Evolutionary conservation across 228 moss, liverwort and hornwort genomes (phyloP), one percentile per base, ranked within the genome.

Genomic region (Sphagnum fallax): DNA sequence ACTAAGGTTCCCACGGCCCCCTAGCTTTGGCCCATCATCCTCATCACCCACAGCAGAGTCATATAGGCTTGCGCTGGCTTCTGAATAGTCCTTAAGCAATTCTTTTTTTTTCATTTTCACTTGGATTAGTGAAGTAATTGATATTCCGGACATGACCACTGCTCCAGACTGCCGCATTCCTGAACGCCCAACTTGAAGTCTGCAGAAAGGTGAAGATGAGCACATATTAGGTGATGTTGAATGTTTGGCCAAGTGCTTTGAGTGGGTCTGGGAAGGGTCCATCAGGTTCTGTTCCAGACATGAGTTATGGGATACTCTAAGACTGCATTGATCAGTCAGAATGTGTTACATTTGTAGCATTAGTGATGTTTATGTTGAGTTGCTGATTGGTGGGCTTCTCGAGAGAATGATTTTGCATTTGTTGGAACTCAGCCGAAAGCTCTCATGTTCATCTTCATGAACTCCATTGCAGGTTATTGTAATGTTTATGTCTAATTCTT

Each of bases 121-220:
- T 64, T 6, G 79, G 75, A 6, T 78, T 81, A 32, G 82, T 73
- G 10, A 88, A 84, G 52, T 88, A 88, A 51, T 88, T 84, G 50
- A 88, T 82, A 63, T 88, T 88, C 69, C 84, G 70, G 6, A 88
- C 32, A 32, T 88, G n/a, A 88, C 82, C 2, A 88, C 88, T 78
- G 84, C 58, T 47, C 84, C 84, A 11, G 88, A 82, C 7, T 84
- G 88, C 78, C 88, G 78, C 48, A 65, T 73, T 4, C 84, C 80
- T 49, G 81, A 81, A n/a, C 83, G 77, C 64, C 86, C 86, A 15
- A 86, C 75, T 61, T 80, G 84, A 6, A 88, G 68, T 76, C 77
- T 88, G 15, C 84, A 73, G 63, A 88, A 67, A 48, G 88, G 84
- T 52, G 88, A 88, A 52, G 84, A 70, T 10, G 88, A 81, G 32